phyloP scores from a whole-genome alignment of 495 filamentous ascomycete species.

The Hypoxylon intermedium region DNA sequence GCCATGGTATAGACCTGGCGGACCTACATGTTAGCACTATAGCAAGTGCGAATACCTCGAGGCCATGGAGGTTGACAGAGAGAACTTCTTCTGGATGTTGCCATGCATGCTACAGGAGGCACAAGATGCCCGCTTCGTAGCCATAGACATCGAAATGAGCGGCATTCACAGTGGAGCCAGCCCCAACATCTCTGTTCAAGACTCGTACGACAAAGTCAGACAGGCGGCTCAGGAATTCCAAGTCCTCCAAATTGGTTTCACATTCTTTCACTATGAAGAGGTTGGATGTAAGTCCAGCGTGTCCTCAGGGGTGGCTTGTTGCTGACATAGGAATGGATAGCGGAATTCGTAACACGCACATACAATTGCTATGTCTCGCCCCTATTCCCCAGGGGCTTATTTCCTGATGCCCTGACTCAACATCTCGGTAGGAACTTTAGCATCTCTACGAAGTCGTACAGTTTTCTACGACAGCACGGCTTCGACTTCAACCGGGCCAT shows the following conservation, averaged over 20 bases:
- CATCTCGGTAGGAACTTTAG: constrained; percentile 45
- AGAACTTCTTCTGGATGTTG: constrained; percentile 62
- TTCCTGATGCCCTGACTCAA: constrained; percentile 6
- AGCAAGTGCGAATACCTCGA: not conserved
- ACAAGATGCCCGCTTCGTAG: constrained; percentile 67
- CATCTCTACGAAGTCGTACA: constrained; percentile 57
- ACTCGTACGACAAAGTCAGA: constrained; percentile 71
- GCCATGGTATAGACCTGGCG: not conserved
- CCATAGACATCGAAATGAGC: constrained; percentile 79
- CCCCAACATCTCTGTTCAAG: constrained; percentile 57
- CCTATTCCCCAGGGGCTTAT: constrained; percentile 30
- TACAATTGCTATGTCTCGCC: constrained; percentile 76
- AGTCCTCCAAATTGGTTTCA: constrained; percentile 79
- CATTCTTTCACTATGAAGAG: constrained; percentile 63
- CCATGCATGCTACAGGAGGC: constrained; percentile 67
- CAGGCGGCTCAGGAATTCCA: constrained; percentile 72
- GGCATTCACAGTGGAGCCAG: constrained; percentile 57
- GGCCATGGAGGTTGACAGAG: constrained; percentile 68
- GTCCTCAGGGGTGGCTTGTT: not conserved
- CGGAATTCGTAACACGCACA: constrained; percentile 53
- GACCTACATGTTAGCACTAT: not conserved
- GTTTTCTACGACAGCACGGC: constrained; percentile 67
- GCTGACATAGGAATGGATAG: constrained; percentile 30
- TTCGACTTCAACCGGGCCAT: constrained; percentile 69
- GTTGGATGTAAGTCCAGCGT: constrained; percentile 43